Conservation (phyloP, 148 eudicot species). For the Polygonum maritimum region DNA sequence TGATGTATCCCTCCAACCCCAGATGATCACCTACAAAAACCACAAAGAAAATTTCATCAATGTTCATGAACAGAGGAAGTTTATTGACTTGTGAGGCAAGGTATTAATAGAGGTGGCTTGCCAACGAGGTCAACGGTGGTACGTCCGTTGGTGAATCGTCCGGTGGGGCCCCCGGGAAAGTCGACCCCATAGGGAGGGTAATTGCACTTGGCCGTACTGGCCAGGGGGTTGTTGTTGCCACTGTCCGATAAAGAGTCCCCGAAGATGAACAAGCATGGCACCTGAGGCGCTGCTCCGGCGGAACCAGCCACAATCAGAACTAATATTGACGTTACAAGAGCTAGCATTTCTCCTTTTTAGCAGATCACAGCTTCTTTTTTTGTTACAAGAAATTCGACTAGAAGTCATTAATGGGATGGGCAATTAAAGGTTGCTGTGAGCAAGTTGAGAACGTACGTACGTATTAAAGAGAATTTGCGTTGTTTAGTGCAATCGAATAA, state of each 20-base stretch:
- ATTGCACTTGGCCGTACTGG: conserved; percentile 23
- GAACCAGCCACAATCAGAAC: not conserved
- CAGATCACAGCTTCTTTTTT: not conserved
- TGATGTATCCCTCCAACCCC: conserved; percentile 1
- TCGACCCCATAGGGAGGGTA: conserved; percentile 44
- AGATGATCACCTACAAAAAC: conserved; percentile 10
- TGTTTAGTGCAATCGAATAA: not conserved
- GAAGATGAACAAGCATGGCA: conserved; percentile 33
- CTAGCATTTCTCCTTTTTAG: not conserved
- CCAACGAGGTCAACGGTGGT: conserved; percentile 36
- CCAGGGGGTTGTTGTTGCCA: conserved; percentile 36
- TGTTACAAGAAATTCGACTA: not conserved
- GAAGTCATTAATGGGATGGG: not conserved
- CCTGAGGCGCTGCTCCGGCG: conserved; percentile 16
- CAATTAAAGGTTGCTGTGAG: not conserved
- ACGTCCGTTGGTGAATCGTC: conserved; percentile 34
- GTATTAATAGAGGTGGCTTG: not conserved
- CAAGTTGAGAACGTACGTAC: not conserved
- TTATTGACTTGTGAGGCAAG: not conserved
- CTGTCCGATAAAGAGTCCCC: conserved; percentile 40
- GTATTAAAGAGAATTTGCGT: not conserved
- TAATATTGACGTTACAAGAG: not conserved
- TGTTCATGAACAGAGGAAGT: not conserved
- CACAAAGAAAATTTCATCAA: not conserved
- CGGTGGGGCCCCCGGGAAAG: conserved; percentile 28